Evolutionary conservation across 2,329 filamentous ascomycete genomes (phyloP), one percentile per base, ranked within the genome.

Genomic region (Coniella lustricola): DNA sequence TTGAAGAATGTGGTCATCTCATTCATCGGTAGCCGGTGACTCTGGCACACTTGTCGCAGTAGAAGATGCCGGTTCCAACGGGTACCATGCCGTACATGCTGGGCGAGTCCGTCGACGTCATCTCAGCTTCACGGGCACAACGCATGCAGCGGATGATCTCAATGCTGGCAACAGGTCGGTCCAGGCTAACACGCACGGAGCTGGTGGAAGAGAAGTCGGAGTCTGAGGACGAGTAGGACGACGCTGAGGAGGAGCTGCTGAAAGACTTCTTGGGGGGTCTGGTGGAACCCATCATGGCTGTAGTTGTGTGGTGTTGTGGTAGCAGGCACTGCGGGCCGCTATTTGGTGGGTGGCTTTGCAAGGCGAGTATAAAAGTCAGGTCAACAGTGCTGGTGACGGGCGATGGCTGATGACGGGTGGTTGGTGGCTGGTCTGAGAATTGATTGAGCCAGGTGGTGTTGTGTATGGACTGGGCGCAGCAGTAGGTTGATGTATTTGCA

Each of bases 41-140:
- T 60, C 74, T 76, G 51, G 81, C 81, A 61, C 81, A 84, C 32
- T 77, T 72, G 51, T 75, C 71, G 66, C 81, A 84, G 65, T 84
- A 84, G 68, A 83, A 83, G 52, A 83, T 74, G 63, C 81, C 81
- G 62, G 78, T 76, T 2, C 79, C 78, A 53, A 84, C 79, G 58
- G 76, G 73, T 13, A 84, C 74, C 80, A 84, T 84, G 53, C 79
- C 80, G 50, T 69, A 76, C 37, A 75, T 68, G 55, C 66, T 69
- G 43, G 74, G 68, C 62, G 82, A 77, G 62, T 82, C 79, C 29
- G 77, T 80, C 8, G 76, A 74, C 7, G 79, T 81, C 22, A 76
- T 72, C 67, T 84, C 80, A 47, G 78, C 77, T 47, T 75, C 72
- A 50, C 75, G 74, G 36, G 77, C 74, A 60, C 78, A 82, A 50